Conservation (phyloP, 1,139 yeast genomes). For the Geotrichum citri-aurantii region DNA sequence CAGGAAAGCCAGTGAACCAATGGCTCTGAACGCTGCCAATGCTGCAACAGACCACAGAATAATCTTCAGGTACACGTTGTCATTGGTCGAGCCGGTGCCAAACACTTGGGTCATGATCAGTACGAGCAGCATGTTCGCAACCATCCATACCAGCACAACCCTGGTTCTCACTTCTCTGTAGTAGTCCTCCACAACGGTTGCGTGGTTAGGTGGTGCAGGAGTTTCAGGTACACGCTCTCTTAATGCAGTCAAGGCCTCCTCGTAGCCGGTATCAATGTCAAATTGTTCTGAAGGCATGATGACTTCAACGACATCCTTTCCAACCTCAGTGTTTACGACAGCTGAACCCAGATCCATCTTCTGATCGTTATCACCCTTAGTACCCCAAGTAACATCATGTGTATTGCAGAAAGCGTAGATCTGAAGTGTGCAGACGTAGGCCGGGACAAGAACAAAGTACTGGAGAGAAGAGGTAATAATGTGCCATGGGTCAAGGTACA, state of each 20-base stretch:
- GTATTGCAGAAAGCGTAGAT: constrained; percentile 93
- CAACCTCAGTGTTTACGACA: constrained; percentile 49
- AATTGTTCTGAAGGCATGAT: constrained; percentile 88
- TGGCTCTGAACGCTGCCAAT: constrained; percentile 70
- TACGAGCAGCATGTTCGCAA: constrained; percentile 68
- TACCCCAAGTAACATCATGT: constrained; percentile 97
- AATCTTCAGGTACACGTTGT: constrained; percentile 72
- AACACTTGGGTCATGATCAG: constrained; percentile 88
- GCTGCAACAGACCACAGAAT: constrained; percentile 89
- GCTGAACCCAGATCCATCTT: constrained; percentile 63
- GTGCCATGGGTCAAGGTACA: constrained; percentile 95
- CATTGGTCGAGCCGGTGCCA: constrained; percentile 53
- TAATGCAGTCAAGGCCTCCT: constrained; percentile 67
- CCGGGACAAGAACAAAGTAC: constrained; percentile 80
- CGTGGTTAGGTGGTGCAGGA: constrained; percentile 4
- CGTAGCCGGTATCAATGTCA: constrained; percentile 83
- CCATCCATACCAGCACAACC: constrained; percentile 89
- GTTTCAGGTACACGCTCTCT: constrained; percentile 59
- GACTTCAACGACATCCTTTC: constrained; percentile 61
- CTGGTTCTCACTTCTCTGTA: constrained; percentile 91
- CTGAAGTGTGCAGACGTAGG: constrained; percentile 84
- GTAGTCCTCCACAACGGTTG: constrained; percentile 48
- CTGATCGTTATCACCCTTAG: constrained; percentile 83
- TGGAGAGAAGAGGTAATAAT: constrained; percentile 77
- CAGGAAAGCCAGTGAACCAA: constrained; percentile 69